A percentile compares a stretch with the other conserved stretches of the same genome.
These are phyloP conservation scores for Tetraselmis chui DNA, from an alignment of 139 green algal species.

Conservation along the genomic window DNA sequence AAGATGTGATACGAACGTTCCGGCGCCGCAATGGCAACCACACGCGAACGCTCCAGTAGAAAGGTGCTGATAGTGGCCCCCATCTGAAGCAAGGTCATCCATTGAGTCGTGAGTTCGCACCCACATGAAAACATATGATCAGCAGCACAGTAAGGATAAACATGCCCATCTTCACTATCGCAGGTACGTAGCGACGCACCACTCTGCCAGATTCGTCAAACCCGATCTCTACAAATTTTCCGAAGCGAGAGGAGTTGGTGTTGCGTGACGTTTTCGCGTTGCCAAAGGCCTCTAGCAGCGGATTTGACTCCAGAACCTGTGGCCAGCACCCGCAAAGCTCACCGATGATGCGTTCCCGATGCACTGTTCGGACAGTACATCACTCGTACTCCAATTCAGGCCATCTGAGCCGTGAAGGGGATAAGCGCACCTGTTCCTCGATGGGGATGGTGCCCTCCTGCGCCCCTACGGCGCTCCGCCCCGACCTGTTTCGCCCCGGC, in stretches of 20 bases:
- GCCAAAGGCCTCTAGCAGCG: constrained; percentile 82
- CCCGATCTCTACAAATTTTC: constrained; percentile 80
- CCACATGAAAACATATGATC: too few species aligned
- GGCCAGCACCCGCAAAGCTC: not conserved
- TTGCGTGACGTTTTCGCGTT: constrained; percentile 84
- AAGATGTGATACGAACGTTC: constrained; percentile 98
- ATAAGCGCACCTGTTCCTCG: constrained; percentile 46
- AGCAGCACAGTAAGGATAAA: too few species aligned
- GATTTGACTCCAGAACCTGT: constrained; percentile 73
- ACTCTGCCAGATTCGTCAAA: constrained; percentile 56
- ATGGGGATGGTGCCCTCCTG: constrained; percentile 30
- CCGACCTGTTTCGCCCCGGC: not conserved
- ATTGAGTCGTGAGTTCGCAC: too few species aligned
- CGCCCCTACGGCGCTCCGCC: not conserved
- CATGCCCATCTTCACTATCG: too few species aligned
- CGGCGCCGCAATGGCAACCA: constrained; percentile 47
- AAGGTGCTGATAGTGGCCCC: constrained; percentile 67
- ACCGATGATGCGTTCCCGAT: not conserved
- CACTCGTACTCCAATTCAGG: too few species aligned
- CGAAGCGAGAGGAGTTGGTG: constrained; percentile 80
- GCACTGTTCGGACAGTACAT: too few species aligned
- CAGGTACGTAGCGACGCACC: not conserved
- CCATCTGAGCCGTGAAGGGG: too few species aligned
- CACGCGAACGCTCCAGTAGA: constrained; percentile 63
- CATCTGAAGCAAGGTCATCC: too few species aligned